Percentiles rank a stretch among this genome's conserved stretches.
Evolutionary conservation across 352 stramenopile genomes (phyloP).

Genomic region (Pythium rishiriense): DNA sequence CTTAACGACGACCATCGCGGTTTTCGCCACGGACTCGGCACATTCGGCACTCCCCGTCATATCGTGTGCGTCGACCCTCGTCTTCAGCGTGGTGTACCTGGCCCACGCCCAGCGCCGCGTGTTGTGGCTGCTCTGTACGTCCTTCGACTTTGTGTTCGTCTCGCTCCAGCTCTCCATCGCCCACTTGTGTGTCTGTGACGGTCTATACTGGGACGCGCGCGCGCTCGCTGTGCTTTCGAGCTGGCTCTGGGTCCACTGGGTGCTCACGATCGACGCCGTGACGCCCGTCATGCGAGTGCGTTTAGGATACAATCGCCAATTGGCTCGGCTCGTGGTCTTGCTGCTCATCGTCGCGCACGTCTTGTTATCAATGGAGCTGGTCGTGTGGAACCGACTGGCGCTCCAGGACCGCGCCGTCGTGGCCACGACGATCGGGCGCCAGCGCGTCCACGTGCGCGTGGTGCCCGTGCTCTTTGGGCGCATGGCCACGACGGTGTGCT

Average conservation of each 20-base stretch:
- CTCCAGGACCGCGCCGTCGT: conserved; percentile 23
- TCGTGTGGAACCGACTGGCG: conserved; percentile 13
- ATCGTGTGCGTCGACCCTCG: conserved; percentile 18
- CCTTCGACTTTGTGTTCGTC: conserved; percentile 20
- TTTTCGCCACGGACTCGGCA: no score
- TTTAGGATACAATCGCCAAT: conserved; percentile 8
- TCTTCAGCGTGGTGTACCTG: not conserved
- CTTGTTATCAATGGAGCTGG: conserved; percentile 12
- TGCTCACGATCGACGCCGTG: conserved; percentile 16
- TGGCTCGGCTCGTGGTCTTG: conserved; percentile 9
- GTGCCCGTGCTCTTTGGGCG: conserved; percentile 16
- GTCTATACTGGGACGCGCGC: conserved; percentile 9
- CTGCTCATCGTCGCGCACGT: conserved; percentile 13
- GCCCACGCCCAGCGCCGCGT: not conserved
- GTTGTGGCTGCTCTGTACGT: conserved; percentile 1
- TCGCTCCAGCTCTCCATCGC: conserved; percentile 13
- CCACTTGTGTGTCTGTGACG: conserved; percentile 9
- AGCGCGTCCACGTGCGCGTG: not conserved
- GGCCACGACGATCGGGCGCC: not conserved
- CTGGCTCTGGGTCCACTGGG: conserved; percentile 30
- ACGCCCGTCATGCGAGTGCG: conserved; percentile 2
- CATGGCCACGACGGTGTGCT: conserved; percentile 15
- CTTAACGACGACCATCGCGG: not conserved
- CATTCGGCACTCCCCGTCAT: conserved; percentile 5
- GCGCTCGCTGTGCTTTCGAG: not conserved